A percentile compares a stretch with the other conserved stretches of the same genome.
Conservation (phyloP, 352 stramenopile species). For the Blastocystis sp. region DNA sequence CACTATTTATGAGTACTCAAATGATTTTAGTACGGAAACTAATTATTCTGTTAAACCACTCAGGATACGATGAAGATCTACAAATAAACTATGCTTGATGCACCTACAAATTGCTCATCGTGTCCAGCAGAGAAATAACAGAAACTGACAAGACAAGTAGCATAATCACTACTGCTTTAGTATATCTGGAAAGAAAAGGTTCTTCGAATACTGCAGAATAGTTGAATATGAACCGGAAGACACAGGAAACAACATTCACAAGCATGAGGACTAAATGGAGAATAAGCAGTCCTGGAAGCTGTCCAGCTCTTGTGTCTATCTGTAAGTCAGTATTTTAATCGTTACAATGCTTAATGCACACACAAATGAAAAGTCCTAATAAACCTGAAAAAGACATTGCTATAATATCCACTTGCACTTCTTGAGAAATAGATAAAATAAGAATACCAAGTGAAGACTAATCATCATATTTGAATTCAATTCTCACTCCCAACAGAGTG, state of each 20-base stretch:
- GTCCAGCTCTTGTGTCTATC: neutral
- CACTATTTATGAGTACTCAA: neutral
- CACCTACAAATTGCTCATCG: slow-evolving; percentile 11
- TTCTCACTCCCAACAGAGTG: neutral
- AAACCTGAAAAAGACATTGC: neutral
- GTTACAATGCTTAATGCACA: slow-evolving; percentile 9
- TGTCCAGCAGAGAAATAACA: slow-evolving; percentile 25
- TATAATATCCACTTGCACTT: neutral
- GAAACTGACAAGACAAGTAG: neutral
- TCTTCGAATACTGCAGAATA: neutral
- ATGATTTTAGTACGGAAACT: neutral
- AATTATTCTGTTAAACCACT: neutral
- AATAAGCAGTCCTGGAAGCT: neutral
- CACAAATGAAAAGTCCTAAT: neutral
- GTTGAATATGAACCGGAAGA: neutral
- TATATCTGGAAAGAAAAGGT: neutral
- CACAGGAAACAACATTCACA: neutral
- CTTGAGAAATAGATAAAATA: neutral
- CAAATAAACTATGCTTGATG: neutral
- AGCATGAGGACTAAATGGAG: neutral
- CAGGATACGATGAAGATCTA: neutral
- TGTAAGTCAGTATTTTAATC: neutral
- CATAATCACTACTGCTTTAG: neutral
- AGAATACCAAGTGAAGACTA: slow-evolving; percentile 10
- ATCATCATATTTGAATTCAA: neutral